Evolutionary conservation across 352 stramenopile genomes (phyloP).

Genomic region (Phytophthora fragariaefolia): DNA sequence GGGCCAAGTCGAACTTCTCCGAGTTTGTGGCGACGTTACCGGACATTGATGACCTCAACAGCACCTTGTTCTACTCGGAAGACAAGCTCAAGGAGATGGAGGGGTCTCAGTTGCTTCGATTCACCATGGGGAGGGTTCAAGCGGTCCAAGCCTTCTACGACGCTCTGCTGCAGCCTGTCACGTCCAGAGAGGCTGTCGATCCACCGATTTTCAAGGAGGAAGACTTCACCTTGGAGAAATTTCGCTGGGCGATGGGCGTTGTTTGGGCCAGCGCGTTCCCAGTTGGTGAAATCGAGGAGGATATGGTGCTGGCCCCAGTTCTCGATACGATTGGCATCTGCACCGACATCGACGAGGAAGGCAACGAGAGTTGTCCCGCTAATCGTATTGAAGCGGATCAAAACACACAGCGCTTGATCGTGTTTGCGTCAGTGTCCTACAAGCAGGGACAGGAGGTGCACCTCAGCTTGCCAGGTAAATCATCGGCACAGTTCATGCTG

Average conservation of each 20-base stretch:
- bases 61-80: conserved; percentile 51
- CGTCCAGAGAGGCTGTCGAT: conserved; percentile 42
- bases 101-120: conserved; percentile 49
- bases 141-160: conserved; percentile 52
- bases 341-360: conserved; percentile 29
- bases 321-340: conserved; percentile 52
- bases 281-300: conserved; percentile 24
- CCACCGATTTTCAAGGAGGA: conserved; percentile 52
- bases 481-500: conserved; percentile 53
- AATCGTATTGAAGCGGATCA: conserved; percentile 38
- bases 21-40: conserved; percentile 42
- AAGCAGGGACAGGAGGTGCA: conserved; percentile 39
- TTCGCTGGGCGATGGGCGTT: conserved; percentile 54
- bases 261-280: conserved; percentile 52
- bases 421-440: conserved; percentile 44
- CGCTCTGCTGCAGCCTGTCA: conserved; percentile 44
- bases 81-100: conserved; percentile 41
- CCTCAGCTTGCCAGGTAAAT: conserved; percentile 40
- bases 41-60: conserved; percentile 32
- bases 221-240: conserved; percentile 53
- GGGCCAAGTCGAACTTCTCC: conserved; percentile 48
- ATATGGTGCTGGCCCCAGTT: conserved; percentile 50
- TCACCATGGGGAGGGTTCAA: conserved; percentile 33
- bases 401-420: conserved; percentile 32
- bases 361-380: conserved; percentile 28